phyloP scores from a whole-genome alignment of 768 basidiomycete species.

The Lentinus brumalis region DNA sequence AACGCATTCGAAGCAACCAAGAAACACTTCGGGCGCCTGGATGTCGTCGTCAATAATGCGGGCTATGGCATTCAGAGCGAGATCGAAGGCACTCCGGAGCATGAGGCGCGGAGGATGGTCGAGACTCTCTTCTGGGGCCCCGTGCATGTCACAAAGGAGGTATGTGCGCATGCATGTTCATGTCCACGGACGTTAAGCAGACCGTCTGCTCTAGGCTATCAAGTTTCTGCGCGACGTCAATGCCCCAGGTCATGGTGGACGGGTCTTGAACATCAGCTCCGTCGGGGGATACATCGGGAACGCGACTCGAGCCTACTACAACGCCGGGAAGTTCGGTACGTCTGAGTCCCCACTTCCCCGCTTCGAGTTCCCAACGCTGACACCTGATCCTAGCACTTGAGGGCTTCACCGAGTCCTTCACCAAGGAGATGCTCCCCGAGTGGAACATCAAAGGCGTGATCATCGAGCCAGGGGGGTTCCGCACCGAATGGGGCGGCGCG shows the following conservation, averaged over 20 bases:
- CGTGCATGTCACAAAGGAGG: constrained; percentile 40
- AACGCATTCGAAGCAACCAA: constrained; percentile 13
- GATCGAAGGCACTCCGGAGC: constrained; percentile 37
- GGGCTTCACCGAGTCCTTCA: constrained; percentile 22
- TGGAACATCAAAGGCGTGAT: constrained; percentile 25
- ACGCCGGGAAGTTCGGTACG: constrained; percentile 39
- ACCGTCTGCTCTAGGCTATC: constrained; percentile 13
- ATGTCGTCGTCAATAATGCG: constrained; percentile 34
- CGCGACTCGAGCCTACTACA: constrained; percentile 34
- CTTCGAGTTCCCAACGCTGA: background rate
- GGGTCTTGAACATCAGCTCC: constrained; percentile 35
- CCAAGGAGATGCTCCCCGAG: constrained; percentile 21
- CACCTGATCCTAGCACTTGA: constrained; percentile 11
- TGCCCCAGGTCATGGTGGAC: constrained; percentile 17
- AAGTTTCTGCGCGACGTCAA: constrained; percentile 20
- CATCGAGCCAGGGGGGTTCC: constrained; percentile 25
- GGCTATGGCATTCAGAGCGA: constrained; percentile 32
- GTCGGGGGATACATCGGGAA: constrained; percentile 34
- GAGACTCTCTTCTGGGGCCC: constrained; percentile 50
- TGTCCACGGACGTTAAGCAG: background rate
- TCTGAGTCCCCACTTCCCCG: background rate
- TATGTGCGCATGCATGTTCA: constrained; percentile 15
- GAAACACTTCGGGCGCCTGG: constrained; percentile 30
- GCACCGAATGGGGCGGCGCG: constrained; percentile 18
- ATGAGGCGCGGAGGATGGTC: constrained; percentile 37